Evolutionary conservation across 768 basidiomycete genomes (phyloP), one percentile per base, ranked within the genome.

Genomic region (Crepidotus variabilis): DNA sequence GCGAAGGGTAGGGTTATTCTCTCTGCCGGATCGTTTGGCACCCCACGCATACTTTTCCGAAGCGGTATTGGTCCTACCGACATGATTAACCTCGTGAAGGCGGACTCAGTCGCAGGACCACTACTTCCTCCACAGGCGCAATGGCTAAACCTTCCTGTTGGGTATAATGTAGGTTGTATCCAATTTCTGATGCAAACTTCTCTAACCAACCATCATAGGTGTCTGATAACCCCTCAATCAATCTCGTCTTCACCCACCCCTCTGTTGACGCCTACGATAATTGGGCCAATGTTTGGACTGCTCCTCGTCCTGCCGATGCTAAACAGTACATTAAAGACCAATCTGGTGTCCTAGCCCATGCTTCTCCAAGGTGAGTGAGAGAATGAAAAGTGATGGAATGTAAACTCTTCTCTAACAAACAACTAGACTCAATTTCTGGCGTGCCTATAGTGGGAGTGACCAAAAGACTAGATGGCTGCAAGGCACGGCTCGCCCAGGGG

Each of bases 241-340:
- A 83, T 79, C 67, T 85, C 61, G 81, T 86, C 20, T 85, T 87
- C 71, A 84, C 81, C 5, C 84, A 86, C 65, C 84, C 84, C 1
- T 72, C 72, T 36, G 73, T 87, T 58, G 82, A 86, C 62, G 76
- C 82, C 1, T 85, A 85, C 63, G 82, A 86, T n/a, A 85, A 84
- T 67, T 87, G 84, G 85, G 79, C 78, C 1, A 60, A 77, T 36
- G 80, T 85, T 2, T 85, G 80, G 82, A 67, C 69, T 32, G 69
- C 71, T 65, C 84, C 85, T 22, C 75, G 78, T 18, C 65, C 79
- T 7, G 81, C 82, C 2, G 85, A 87, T 59, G 78, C 79, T 11
- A 71, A 73, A 9, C 81, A 83, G 61, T 87, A 86, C 61, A 68
- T 81, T 28, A 65, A 67, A 35, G 68, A 66, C 60, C 79, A 79